These are phyloP conservation scores for Persicaria tinctoria DNA, from an alignment of 148 eudicot genomes.

Conservation along the genomic window DNA sequence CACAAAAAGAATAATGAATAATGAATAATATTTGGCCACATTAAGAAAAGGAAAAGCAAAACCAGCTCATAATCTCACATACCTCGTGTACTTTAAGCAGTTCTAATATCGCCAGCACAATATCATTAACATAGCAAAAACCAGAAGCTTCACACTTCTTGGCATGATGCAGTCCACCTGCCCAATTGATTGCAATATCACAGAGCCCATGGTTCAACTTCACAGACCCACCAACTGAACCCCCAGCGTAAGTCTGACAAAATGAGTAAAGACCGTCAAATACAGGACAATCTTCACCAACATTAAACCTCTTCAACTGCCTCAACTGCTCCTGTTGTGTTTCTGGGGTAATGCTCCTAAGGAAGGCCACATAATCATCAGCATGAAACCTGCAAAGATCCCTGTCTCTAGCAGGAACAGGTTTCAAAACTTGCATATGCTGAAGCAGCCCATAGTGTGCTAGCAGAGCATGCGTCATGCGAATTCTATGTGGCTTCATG, in stretches of 20 bases:
- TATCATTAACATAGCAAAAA: constrained; percentile 13
- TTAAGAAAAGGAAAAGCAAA: neutral
- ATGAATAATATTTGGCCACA: neutral
- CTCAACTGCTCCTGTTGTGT: constrained; percentile 15
- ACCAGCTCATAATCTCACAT: neutral
- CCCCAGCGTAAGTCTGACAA: constrained; percentile 15
- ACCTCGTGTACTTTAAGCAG: constrained; percentile 14
- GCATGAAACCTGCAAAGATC: constrained; percentile 15
- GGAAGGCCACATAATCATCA: constrained; percentile 14
- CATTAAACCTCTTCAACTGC: constrained; percentile 17
- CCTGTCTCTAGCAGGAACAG: constrained; percentile 13
- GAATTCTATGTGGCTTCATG: constrained; percentile 12
- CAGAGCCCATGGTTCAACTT: constrained; percentile 12
- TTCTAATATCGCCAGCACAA: constrained; percentile 11
- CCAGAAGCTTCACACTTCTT: constrained; percentile 15
- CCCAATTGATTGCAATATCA: constrained; percentile 14
- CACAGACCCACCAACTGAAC: constrained; percentile 14
- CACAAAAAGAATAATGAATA: neutral
- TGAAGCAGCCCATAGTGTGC: constrained; percentile 13
- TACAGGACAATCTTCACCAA: constrained; percentile 14
- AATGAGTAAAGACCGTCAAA: constrained; percentile 15
- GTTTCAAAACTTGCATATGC: constrained; percentile 14
- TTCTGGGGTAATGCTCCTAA: constrained; percentile 13
- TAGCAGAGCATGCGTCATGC: constrained; percentile 12
- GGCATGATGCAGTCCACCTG: constrained; percentile 14